A percentile compares a stretch with the other conserved stretches of the same genome.
Evolutionary conservation across 805 yeast species (phyloP).

Genomic region (Myxozyma vanderwaltii): DNA sequence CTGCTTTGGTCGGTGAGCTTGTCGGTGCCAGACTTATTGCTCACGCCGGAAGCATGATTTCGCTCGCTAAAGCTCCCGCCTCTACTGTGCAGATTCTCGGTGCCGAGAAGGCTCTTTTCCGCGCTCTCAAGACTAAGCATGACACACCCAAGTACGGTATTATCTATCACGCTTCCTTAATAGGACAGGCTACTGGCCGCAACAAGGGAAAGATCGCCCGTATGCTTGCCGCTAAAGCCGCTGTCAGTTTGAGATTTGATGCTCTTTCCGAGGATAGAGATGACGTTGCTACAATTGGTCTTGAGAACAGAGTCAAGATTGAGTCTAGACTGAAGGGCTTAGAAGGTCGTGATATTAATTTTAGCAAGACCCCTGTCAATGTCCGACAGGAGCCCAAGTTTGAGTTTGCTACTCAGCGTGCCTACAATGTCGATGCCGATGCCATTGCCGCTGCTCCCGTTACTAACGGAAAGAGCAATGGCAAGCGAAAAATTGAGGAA

Average conservation of each 20-base stretch:
- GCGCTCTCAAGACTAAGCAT: constrained; percentile 97
- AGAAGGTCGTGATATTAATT: constrained; percentile 93
- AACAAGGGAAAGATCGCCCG: constrained; percentile 99
- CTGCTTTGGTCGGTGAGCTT: constrained; percentile 93
- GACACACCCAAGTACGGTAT: constrained; percentile 99
- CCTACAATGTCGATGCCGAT: constrained; percentile 96
- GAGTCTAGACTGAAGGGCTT: constrained; percentile 91
- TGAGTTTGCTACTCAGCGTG: constrained; percentile 78
- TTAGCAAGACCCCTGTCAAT: constrained; percentile 62
- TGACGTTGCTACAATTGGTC: constrained; percentile 91
- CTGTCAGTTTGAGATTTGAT: constrained; percentile 94
- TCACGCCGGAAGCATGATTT: constrained; percentile 92
- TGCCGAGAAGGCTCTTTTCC: constrained; percentile 97
- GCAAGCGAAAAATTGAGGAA: constrained; percentile 35
- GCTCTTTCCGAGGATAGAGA: constrained; percentile 96
- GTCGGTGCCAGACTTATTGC: constrained; percentile 98
- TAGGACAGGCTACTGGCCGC: constrained; percentile 97
- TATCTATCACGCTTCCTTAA: constrained; percentile 92
- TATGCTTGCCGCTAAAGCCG: constrained; percentile 97
- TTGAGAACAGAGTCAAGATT: constrained; percentile 87
- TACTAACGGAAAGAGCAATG: constrained; percentile 41
- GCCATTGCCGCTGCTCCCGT: constrained; percentile 61
- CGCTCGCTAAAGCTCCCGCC: constrained; percentile 97
- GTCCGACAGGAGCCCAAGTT: constrained; percentile 79
- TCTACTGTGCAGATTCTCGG: constrained; percentile 97